Base-by-base conservation (phyloP, 257 asterid species). In the Apocynum venetum region DNA sequence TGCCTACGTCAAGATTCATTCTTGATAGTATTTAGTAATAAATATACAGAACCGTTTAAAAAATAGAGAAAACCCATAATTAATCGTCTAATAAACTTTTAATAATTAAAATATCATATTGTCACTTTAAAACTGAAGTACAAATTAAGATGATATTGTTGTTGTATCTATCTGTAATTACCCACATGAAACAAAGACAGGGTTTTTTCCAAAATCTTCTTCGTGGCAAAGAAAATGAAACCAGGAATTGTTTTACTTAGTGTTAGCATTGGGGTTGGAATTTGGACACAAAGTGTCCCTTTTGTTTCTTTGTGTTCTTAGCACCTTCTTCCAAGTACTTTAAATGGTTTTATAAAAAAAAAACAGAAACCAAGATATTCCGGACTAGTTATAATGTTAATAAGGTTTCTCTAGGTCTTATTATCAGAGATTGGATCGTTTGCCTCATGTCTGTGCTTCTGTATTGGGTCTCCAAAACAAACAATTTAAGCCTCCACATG, bases 381-480 rank as follows among this genome's bases (percentile, higher is more conserved):
- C 57, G 12, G 64, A 19, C 31, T 41, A 8, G 19, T 38, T 25
- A 11, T 63, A 56, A 56, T 47, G 78, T 78, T 76, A 66, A 81
- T 52, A 25, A 20, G 70, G 73, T 57, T 72, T 79, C 87, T 81
- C 87, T 81, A 81, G 85, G 87, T 81, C 25, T 84, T 84, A 72
- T 84, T 78, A 78, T 72, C 80, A 84, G 81, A 51, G 79, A 76
- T 81, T 66, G 60, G 80, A 83, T 76, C 55, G 76, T 80, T 59
- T 64, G 61, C 38, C 40, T 53, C 20, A 0, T 78, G 72, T 20
- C 53, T 19, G 20, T 40, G 46, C 38, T 15, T 38, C 35, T 70
- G 63, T 67, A 60, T 84, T 40, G 87, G 87, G 80, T 19, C 63
- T 57, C 74, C 57, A 53, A 81, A 81, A 75, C 82, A 61, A 78